These are phyloP conservation scores for Fusarium pseudograminearum DNA, from an alignment of 2,329 filamentous ascomycete species.

Conservation along the genomic window DNA sequence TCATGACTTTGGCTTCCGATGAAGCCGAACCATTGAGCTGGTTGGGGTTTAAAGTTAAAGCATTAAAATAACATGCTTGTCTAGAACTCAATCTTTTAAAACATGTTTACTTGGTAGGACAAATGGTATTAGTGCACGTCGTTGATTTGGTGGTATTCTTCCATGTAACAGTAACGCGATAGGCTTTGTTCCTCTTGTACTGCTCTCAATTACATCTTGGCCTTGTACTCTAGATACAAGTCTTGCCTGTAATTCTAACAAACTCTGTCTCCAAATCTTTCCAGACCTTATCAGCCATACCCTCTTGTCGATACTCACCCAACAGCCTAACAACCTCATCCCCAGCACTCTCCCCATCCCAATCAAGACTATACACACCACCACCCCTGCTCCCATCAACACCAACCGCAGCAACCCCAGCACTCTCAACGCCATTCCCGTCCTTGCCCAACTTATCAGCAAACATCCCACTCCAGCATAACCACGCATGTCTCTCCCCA, in stretches of 20 bases:
- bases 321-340: constrained; percentile 30
- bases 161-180: no score
- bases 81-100: not conserved
- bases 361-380: constrained; percentile 45
- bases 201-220: fast-evolving
- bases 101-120: not conserved
- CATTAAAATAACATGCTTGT: not conserved
- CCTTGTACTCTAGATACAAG: not conserved
- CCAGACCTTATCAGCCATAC: constrained; percentile 41
- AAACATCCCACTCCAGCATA: constrained; percentile 41
- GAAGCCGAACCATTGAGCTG: constrained; percentile 12
- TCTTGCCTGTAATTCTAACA: constrained; percentile 27
- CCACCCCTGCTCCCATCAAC: constrained; percentile 39
- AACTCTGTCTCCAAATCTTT: constrained; percentile 44
- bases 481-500: constrained; percentile 44
- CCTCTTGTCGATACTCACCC: constrained; percentile 32
- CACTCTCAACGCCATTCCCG: constrained; percentile 2
- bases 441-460: constrained; percentile 16
- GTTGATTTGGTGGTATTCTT: not conserved
- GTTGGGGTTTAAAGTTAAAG: not conserved
- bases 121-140: no score
- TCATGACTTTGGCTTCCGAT: constrained; percentile 9
- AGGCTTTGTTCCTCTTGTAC: not conserved
- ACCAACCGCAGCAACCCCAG: constrained; percentile 23
- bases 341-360: constrained; percentile 39